Percentiles rank a stretch among this genome's conserved stretches.
These are phyloP conservation scores for Vigna angularis DNA, from an alignment of 306 rosid genomes.

Conservation along the genomic window DNA sequence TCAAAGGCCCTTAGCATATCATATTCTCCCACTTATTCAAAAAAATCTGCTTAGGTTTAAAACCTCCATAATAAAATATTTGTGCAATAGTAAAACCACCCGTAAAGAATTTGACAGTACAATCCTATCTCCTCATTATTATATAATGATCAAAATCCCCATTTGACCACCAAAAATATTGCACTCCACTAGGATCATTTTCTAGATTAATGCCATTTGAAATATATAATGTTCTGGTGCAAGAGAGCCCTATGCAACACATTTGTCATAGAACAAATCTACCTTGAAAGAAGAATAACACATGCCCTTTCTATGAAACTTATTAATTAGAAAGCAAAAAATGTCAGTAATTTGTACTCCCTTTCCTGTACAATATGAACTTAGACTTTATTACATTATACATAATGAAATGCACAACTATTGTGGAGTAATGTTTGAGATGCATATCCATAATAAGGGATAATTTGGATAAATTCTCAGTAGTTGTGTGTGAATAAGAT, in stretches of 20 bases:
- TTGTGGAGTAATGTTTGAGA: neutral
- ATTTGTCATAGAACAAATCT: slow-evolving; percentile 25
- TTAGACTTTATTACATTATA: neutral
- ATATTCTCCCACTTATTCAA: neutral
- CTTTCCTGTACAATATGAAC: slow-evolving; percentile 11
- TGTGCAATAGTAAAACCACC: neutral
- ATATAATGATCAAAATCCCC: neutral
- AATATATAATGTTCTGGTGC: slow-evolving; percentile 18
- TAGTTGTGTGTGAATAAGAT: neutral
- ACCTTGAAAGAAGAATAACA: neutral
- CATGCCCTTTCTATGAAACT: neutral
- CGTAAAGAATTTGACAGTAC: neutral
- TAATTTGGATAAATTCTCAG: neutral
- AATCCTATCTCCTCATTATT: neutral
- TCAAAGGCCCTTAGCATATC: neutral
- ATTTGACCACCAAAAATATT: slow-evolving; percentile 5
- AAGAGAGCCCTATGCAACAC: neutral
- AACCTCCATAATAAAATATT: neutral
- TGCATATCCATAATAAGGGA: neutral
- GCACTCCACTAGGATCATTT: neutral
- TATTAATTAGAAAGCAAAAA: neutral
- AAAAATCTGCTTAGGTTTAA: neutral
- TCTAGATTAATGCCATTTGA: neutral
- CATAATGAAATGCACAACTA: neutral
- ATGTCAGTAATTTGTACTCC: slow-evolving; percentile 5